A percentile compares a stretch with the other conserved stretches of the same genome.
Conservation (phyloP, 805 yeast genomes). For the Hanseniaspora singularis region DNA sequence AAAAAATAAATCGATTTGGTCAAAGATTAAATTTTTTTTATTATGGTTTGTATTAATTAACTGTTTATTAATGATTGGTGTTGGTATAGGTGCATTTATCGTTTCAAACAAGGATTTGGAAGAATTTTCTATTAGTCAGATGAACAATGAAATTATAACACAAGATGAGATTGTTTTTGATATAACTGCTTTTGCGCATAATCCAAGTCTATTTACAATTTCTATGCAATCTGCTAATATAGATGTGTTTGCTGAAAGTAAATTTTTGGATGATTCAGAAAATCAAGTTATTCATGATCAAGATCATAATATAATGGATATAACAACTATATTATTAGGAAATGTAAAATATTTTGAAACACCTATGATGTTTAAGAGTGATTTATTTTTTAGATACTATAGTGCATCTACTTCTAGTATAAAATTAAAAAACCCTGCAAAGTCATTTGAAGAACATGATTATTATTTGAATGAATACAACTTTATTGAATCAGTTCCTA, state of each 20-base stretch:
- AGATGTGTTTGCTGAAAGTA: slow-evolving; percentile 65
- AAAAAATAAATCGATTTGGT: slow-evolving; percentile 25
- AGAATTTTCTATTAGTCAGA: slow-evolving; percentile 45
- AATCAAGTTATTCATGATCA: slow-evolving; percentile 17
- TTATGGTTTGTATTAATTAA: slow-evolving; percentile 31
- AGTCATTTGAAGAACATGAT: slow-evolving; percentile 18
- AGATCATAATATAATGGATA: slow-evolving; percentile 21
- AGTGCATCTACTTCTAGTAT: slow-evolving; percentile 55
- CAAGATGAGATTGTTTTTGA: slow-evolving; percentile 78
- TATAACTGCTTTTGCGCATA: slow-evolving; percentile 63
- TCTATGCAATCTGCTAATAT: slow-evolving; percentile 53
- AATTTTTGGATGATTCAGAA: slow-evolving; percentile 15
- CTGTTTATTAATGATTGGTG: slow-evolving; percentile 55
- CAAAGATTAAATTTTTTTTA: slow-evolving; percentile 28
- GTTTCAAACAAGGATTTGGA: slow-evolving; percentile 80
- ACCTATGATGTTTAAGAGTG: slow-evolving; percentile 64
- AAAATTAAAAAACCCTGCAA: slow-evolving; percentile 51
- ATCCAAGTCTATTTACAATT: slow-evolving; percentile 74
- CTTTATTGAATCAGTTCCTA: no score
- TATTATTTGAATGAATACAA: no score
- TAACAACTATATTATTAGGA: slow-evolving; percentile 68
- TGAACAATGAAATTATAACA: slow-evolving; percentile 63
- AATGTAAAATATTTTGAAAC: slow-evolving; percentile 53
- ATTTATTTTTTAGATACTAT: slow-evolving; percentile 52
- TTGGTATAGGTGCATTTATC: slow-evolving; percentile 67